These are phyloP conservation scores for Tolypocladium ovalisporum DNA, from an alignment of 2,329 filamentous ascomycete species.

Conservation along the genomic window DNA sequence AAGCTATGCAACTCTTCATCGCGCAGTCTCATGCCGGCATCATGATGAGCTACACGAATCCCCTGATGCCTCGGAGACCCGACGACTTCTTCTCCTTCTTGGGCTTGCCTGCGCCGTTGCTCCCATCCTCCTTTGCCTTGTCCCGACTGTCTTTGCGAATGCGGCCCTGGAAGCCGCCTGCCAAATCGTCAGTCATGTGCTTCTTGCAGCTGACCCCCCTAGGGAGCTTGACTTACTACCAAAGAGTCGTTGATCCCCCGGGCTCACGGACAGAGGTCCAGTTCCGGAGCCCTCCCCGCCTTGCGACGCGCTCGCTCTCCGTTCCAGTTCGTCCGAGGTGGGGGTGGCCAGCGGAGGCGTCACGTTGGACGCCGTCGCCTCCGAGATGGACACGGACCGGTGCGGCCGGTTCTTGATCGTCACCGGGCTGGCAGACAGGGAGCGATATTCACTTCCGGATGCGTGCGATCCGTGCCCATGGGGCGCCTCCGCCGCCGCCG, in stretches of 20 bases:
- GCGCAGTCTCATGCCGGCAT: background rate
- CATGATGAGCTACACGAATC: conserved; percentile 18
- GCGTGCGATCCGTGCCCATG: background rate
- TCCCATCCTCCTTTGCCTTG: conserved; percentile 31
- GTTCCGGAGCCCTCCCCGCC: conserved; percentile 19
- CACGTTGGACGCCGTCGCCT: conserved; percentile 30
- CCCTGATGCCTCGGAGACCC: conserved; percentile 29
- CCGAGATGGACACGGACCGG: conserved; percentile 33
- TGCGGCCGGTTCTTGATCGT: conserved; percentile 24
- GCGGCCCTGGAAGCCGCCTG: conserved; percentile 37
- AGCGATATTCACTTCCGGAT: conserved; percentile 22
- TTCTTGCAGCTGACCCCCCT: conserved; percentile 4
- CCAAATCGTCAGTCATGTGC: conserved; percentile 10
- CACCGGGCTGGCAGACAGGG: conserved; percentile 26
- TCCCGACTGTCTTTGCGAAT: conserved; percentile 38
- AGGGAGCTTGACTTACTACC: conserved; percentile 28
- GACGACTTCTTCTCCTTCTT: conserved; percentile 26
- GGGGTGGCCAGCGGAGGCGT: conserved; percentile 28
- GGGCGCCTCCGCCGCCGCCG: background rate
- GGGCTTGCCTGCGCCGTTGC: conserved; percentile 11
- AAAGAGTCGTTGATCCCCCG: conserved; percentile 29
- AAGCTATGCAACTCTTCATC: background rate
- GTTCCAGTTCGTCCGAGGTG: conserved; percentile 15
- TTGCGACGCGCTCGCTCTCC: conserved; percentile 21
- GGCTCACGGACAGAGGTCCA: conserved; percentile 17